Conservation (phyloP, 2,329 filamentous ascomycete genomes). For the Pleomassaria siparia region DNA sequence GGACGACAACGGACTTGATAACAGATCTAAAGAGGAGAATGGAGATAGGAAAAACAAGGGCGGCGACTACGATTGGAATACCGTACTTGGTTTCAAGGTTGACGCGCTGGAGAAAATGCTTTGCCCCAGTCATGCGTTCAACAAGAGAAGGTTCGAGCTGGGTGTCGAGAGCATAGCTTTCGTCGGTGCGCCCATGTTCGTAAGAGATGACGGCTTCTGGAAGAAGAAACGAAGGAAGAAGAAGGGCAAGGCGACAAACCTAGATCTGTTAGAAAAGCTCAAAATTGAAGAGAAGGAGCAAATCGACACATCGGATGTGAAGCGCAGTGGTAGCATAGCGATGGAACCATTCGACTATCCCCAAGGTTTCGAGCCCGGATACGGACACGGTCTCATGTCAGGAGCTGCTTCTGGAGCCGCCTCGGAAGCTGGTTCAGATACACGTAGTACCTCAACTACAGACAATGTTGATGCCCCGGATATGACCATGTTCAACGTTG, state of each 20-base stretch:
- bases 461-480: conserved; percentile 56
- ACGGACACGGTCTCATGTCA: conserved; percentile 41
- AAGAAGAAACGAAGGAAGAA: conserved; percentile 40
- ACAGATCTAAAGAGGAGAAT: conserved; percentile 13
- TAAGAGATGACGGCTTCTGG: conserved; percentile 44
- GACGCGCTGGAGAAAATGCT: conserved; percentile 45
- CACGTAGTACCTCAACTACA: conserved; percentile 43
- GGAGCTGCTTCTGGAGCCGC: conserved; percentile 29
- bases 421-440: conserved; percentile 43
- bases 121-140: conserved; percentile 39
- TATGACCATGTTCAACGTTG: conserved; percentile 98
- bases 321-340: conserved; percentile 14
- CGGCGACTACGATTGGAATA: conserved; percentile 42
- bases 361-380: conserved; percentile 42
- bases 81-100: conserved; percentile 43
- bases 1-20: conserved; percentile 13
- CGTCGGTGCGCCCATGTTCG: conserved; percentile 46
- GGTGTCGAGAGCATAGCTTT: conserved; percentile 45
- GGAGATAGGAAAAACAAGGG: conserved; percentile 20
- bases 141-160: conserved; percentile 45
- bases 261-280: conserved; percentile 7
- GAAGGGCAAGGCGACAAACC: conserved; percentile 26
- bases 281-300: conserved; percentile 20
- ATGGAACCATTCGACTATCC: conserved; percentile 36
- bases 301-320: conserved; percentile 5